These are phyloP conservation scores for Trichophyton rubrum DNA, from an alignment of 2,329 filamentous ascomycete genomes.

Conservation along the genomic window DNA sequence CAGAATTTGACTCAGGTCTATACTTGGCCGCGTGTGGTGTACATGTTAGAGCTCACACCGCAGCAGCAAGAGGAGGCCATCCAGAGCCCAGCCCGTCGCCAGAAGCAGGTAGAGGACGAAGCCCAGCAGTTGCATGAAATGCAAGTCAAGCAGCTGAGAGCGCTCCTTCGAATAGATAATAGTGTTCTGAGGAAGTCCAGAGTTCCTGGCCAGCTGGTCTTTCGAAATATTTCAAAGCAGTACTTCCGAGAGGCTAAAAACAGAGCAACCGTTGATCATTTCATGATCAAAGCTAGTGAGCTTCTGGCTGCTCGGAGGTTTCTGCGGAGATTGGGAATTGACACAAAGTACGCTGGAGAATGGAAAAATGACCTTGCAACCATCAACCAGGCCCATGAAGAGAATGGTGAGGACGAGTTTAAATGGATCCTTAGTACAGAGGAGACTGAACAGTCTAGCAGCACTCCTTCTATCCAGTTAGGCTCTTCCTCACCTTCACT, in stretches of 20 bases:
- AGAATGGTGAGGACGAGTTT: slow-evolving; percentile 13
- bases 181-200: slow-evolving; percentile 16
- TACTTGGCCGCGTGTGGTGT: slow-evolving; percentile 15
- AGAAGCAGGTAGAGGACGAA: slow-evolving; percentile 21
- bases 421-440: slow-evolving; percentile 8
- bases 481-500: background rate
- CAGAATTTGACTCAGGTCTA: slow-evolving; percentile 20
- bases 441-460: slow-evolving; percentile 2
- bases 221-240: slow-evolving; percentile 18
- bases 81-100: slow-evolving; percentile 13
- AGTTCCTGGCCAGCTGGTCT: slow-evolving; percentile 20
- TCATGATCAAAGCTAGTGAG: slow-evolving; percentile 22
- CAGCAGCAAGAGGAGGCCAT: slow-evolving; percentile 17
- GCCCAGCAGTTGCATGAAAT: slow-evolving; percentile 21
- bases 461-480: background rate
- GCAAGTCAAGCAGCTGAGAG: slow-evolving; percentile 23
- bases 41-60: slow-evolving; percentile 18
- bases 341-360: slow-evolving; percentile 21
- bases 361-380: slow-evolving; percentile 21
- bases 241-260: slow-evolving; percentile 10
- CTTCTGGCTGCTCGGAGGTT: slow-evolving; percentile 23
- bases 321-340: slow-evolving; percentile 20
- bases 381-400: slow-evolving; percentile 6
- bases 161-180: slow-evolving; percentile 24
- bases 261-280: slow-evolving; percentile 15